Evolutionary conservation across 2,329 filamentous ascomycete species (phyloP).

Genomic region (Colletotrichum sp.): DNA sequence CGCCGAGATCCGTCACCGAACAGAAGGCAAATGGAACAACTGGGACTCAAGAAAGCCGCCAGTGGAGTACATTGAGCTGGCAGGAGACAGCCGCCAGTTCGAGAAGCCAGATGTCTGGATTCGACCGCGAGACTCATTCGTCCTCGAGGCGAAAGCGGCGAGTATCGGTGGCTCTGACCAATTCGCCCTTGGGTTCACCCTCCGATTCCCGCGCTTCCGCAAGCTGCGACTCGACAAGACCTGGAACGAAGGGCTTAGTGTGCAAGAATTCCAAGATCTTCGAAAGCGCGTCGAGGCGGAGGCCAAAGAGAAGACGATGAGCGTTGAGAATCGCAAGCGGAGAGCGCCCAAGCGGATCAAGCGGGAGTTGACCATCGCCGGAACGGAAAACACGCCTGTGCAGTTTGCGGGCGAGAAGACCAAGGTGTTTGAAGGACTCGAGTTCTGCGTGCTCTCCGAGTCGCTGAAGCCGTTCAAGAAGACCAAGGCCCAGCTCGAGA

Average conservation of each 20-base stretch:
- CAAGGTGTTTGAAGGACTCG: constrained; percentile 75
- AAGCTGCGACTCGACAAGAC: constrained; percentile 79
- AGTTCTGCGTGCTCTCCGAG: constrained; percentile 86
- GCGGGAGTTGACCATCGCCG: constrained; percentile 73
- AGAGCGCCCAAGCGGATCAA: constrained; percentile 66
- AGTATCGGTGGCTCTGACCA: constrained; percentile 76
- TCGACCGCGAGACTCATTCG: constrained; percentile 83
- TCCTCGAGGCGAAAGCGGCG: constrained; percentile 88
- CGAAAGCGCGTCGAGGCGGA: constrained; percentile 74
- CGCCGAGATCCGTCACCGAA: constrained; percentile 79
- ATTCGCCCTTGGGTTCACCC: constrained; percentile 77
- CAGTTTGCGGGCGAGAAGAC: constrained; percentile 62
- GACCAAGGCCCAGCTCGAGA: constrained; percentile 79
- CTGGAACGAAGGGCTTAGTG: constrained; percentile 81
- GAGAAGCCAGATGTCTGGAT: constrained; percentile 95
- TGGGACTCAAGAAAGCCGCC: constrained; percentile 85
- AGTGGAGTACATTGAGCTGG: constrained; percentile 79
- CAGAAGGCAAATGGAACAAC: constrained; percentile 88
- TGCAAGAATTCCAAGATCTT: constrained; percentile 78
- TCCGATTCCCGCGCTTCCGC: constrained; percentile 92
- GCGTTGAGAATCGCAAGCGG: constrained; percentile 72
- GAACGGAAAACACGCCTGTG: constrained; percentile 58
- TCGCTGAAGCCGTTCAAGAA: constrained; percentile 72
- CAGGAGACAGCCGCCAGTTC: constrained; percentile 73
- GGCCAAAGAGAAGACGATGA: constrained; percentile 76